Evolutionary conservation across 352 stramenopile species (phyloP), one percentile per base, ranked within the genome.

Genomic region (Phytophthora fragariaefolia): DNA sequence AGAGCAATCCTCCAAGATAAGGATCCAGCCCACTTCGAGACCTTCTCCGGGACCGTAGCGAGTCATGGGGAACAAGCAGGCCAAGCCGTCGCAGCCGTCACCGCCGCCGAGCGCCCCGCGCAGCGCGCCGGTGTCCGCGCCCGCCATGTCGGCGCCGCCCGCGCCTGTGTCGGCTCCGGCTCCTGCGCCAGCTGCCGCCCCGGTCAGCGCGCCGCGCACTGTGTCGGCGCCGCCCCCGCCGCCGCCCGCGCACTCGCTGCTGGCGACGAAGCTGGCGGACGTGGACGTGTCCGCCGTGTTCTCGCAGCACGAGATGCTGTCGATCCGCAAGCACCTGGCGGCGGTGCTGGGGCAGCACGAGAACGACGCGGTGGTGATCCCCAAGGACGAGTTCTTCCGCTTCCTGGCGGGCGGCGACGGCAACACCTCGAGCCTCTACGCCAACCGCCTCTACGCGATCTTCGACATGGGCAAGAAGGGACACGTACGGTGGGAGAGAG

Each of bases 351-450:
- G 77, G 2, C 86, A 92, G 65, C 72, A 73, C 43, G 83, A 92
- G 58, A 82, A 80, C 47, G 86, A 93, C 60, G 72, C 80, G 1
- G 84, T 96, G 27, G 70, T 85, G 45, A 96, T 96, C 60, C 83
- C 83, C 20, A 91, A 90, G 66, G 88, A 95, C 48, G 88, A 96
- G 62, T 96, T 96, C 62, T 92, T 92, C 69, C 83, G 85, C 43
- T 93, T 96, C 63, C 71, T 96, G 45, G 88, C 83, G 48, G 80
- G 82, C 15, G 83, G 78, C 40, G 87, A 87, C 55, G 74, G 77
- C 22, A 80, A 71, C 61, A 82, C 82, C 6, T 85, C 86, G 20
- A 93, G 86, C 55, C 74, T 96, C 51, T 96, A 95, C 60, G 81
- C 87, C 22, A 95, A 89, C 58, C 88, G 88, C 50, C 82, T 96